These are phyloP conservation scores for Wallacemonas collosoma DNA, from an alignment of 208 protist species.

Conservation along the genomic window DNA sequence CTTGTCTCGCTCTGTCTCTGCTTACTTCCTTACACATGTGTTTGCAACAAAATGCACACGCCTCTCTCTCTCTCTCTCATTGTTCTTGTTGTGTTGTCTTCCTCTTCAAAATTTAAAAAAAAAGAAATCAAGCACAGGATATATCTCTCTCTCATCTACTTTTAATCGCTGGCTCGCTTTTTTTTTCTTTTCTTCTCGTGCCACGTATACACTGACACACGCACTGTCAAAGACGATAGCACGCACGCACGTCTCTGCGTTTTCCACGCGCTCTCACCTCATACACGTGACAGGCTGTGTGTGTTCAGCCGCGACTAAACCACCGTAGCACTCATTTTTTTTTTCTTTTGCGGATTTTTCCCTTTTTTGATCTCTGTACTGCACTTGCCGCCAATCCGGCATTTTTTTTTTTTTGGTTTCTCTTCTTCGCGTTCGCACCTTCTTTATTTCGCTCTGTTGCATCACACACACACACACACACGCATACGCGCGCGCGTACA, in stretches of 20 bases:
- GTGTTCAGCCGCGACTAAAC: too few species aligned
- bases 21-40: background rate
- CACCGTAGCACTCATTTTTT: too few species aligned
- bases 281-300: too few species aligned
- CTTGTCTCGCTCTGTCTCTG: background rate
- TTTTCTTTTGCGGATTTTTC: too few species aligned
- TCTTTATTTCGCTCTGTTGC: slow-evolving; percentile 1
- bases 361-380: too few species aligned
- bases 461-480: background rate
- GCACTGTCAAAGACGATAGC: too few species aligned
- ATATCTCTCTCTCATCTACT: background rate
- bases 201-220: too few species aligned
- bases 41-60: background rate
- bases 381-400: too few species aligned
- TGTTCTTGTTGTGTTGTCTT: background rate
- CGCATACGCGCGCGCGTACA: background rate
- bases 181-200: slow-evolving; percentile 5
- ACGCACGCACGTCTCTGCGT: too few species aligned
- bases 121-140: too few species aligned
- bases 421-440: background rate
- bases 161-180: background rate
- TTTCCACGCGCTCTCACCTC: too few species aligned
- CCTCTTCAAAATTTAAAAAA: too few species aligned
- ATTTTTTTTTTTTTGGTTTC: slow-evolving; percentile 20
- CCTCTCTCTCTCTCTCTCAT: background rate